A percentile compares a stretch with the other conserved stretches of the same genome.
Evolutionary conservation across 176 grass and related monocot species (phyloP).

Genomic region (Poa pratensis): DNA sequence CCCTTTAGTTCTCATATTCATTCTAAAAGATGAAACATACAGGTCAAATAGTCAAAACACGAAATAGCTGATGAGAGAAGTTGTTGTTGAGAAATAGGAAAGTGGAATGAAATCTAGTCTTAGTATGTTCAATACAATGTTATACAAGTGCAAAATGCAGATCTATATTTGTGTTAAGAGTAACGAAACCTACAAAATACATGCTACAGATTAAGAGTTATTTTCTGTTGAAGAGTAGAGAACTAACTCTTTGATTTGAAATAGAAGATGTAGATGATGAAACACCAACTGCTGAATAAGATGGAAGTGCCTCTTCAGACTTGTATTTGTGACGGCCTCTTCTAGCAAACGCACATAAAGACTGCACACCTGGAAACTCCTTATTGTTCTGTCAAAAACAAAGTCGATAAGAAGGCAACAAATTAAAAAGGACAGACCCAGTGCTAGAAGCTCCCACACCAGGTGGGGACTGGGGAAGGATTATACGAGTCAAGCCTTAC

Average conservation of each 20-base stretch:
- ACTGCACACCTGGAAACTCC: slow-evolving; percentile 52
- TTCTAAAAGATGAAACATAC: slow-evolving; percentile 11
- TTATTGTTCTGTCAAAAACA: slow-evolving; percentile 68
- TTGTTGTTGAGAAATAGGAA: too few species aligned
- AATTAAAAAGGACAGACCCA: too few species aligned
- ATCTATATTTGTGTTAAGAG: not conserved
- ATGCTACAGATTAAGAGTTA: slow-evolving; percentile 14
- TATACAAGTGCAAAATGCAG: slow-evolving; percentile 16
- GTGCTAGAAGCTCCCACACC: too few species aligned
- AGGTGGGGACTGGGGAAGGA: too few species aligned
- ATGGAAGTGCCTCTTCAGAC: slow-evolving; percentile 67
- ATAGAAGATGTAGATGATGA: slow-evolving; percentile 69
- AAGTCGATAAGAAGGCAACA: slow-evolving; percentile 10
- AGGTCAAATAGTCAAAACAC: not conserved
- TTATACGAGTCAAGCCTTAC: too few species aligned
- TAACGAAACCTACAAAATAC: not conserved
- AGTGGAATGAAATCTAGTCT: too few species aligned
- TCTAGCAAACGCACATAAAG: slow-evolving; percentile 59
- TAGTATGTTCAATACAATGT: not conserved
- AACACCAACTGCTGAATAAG: slow-evolving; percentile 74
- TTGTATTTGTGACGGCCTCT: slow-evolving; percentile 66
- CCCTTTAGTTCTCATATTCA: not conserved
- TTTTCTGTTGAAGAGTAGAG: slow-evolving; percentile 36
- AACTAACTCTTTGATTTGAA: slow-evolving; percentile 76
- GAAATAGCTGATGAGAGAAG: not conserved